Evolutionary conservation across 441 rosid genomes (phyloP), one percentile per base, ranked within the genome.

Genomic region (Aleurites moluccanus): DNA sequence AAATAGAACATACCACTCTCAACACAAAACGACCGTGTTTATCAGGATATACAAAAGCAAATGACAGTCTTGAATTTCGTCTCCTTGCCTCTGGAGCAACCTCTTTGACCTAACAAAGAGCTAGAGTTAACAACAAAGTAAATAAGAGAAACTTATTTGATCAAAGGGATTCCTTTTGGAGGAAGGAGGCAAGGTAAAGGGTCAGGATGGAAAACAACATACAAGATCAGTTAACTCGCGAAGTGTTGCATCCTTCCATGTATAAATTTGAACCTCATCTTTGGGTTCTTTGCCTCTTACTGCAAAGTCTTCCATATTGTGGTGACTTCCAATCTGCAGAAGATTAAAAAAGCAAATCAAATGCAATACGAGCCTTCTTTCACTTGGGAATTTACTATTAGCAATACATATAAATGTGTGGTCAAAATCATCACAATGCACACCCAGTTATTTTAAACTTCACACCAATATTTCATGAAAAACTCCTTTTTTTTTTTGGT

Each of bases 41-140:
- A 84, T 89, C 91, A 6, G 98, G 99, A 89, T 92, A 94, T 13
- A 92, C 98, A 80, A 94, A 90, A 38, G 99, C 99, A 84, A 94
- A 94, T 4, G 99, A 92, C 35, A 94, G 78, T 75, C 84, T 89
- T 20, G 93, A 97, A 80, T 86, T 88, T 81, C 89, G 87, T 85
- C 93, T 90, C 84, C 98, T 92, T 75, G 99, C 98, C 60, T 88
- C 96, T 0, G 90, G 90, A 70, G 90, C 91, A 11, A 94, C 96
- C 86, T 92, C 99, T 81, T 92, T 91, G 50, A 94, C 96, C 99
- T 92, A 78, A n/a, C 69, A 70, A 23, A 47, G 62, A 70, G 55
- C 5, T 21, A 50, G 38, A 30, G 28, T 44, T 67, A 15, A 59
- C 28, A 5, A 7, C 53, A 11, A 27, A 18, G 21, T 20, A 52